Evolutionary conservation across 306 rosid genomes (phyloP), one percentile per base, ranked within the genome.

Genomic region (Potentilla sterilis): DNA sequence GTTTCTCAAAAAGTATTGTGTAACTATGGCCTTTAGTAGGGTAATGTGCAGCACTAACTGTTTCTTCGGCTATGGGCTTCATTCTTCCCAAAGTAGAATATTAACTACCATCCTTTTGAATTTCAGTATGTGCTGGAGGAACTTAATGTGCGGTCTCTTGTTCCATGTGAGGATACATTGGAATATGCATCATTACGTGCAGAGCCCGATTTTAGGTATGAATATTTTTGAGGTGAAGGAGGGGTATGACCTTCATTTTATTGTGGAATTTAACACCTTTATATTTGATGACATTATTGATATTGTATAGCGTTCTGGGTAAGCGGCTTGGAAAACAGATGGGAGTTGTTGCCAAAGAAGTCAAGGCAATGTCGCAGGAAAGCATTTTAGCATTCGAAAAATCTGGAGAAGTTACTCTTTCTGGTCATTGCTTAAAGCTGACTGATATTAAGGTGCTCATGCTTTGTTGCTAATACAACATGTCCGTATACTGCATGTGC

Each of bases 141-240:
- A 74, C 97, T 94, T 78, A 94, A 94, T 74, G 81, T 94, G 52
- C 86, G 88, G 49, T 94, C 90, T 74, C 97, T 94, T 75, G 89
- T 86, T 51, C 87, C 98, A 66, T 94, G 98, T 76, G 85, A 87
- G 65, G 96, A 95, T 86, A 90, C 96, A 3, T 81, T 91, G 77
- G 90, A 90, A 83, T 95, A 95, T 80, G 79, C 98, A 65, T 90
- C 93, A 49, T 79, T 95, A 55, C 96, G 97, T 61, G 97, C 97
- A 1, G 98, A 90, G 73, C 97, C 97, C 4, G 98, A 95, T 74
- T 95, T 92, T 73, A 95, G 98, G 98, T 92, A 90, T 59, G 76
- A 9, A 32, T 38, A 18, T 8, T 65, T 38, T 7, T 34, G 1
- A 2, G 4, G 12, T 55, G 5, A 9, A 13, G 28, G 14, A n/a